phyloP scores from a whole-genome alignment of 805 yeast species.

The Kluyveromyces starmeri region DNA sequence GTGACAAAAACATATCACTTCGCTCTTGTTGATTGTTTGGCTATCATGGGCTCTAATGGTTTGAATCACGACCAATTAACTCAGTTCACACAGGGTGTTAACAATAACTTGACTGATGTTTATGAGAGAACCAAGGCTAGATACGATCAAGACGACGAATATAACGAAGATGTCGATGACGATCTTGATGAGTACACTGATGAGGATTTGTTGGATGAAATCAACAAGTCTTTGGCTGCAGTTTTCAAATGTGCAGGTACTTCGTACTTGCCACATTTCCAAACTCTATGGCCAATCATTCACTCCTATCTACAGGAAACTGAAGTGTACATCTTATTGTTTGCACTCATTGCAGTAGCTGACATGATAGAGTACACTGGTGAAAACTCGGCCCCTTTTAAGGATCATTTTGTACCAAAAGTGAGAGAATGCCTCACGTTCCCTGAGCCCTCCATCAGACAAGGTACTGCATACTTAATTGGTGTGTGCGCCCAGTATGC shows the following conservation, averaged over 20 bases:
- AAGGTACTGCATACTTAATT: constrained; percentile 75
- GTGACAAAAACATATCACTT: constrained; percentile 69
- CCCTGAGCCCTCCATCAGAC: constrained; percentile 67
- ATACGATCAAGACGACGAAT: constrained; percentile 73
- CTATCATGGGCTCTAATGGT: constrained; percentile 56
- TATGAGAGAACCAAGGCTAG: constrained; percentile 63
- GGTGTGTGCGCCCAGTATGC: constrained; percentile 85
- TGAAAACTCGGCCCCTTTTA: constrained; percentile 51
- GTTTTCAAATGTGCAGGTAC: constrained; percentile 56
- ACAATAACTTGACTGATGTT: constrained; percentile 54
- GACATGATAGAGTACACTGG: constrained; percentile 80
- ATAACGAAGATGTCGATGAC: constrained; percentile 76
- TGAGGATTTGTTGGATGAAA: constrained; percentile 82
- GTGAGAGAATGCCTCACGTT: constrained; percentile 60
- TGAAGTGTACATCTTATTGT: constrained; percentile 58
- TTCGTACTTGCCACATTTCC: constrained; percentile 56
- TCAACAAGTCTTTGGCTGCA: constrained; percentile 63
- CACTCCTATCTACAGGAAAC: constrained; percentile 52
- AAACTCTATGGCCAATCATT: constrained; percentile 52
- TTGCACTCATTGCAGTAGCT: constrained; percentile 72
- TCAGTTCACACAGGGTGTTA: constrained; percentile 50
- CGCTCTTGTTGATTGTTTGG: constrained; percentile 58
- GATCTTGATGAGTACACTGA: constrained; percentile 80
- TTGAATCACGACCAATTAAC: constrained; percentile 47
- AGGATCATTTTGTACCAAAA: constrained; percentile 53